phyloP scores from a whole-genome alignment of 2,329 filamentous ascomycete species.

The Trichophyton equinum region DNA sequence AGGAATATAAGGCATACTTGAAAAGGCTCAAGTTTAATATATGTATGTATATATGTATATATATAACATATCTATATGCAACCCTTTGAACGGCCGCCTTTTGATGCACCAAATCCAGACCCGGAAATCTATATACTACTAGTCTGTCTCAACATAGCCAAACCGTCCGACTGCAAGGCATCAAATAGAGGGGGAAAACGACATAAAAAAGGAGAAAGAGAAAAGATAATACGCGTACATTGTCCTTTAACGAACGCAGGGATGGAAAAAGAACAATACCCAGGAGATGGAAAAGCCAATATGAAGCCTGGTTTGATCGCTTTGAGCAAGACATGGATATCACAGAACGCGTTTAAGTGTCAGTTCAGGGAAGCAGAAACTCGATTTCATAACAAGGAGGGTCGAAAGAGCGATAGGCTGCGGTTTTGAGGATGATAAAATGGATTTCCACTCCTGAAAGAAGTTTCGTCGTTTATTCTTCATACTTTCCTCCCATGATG shows the following conservation, averaged over 20 bases:
- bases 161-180: not conserved
- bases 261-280: slow-evolving; percentile 14
- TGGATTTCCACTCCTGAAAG: not conserved
- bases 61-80: not conserved
- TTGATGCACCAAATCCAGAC: slow-evolving; percentile 3
- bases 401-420: too few species aligned
- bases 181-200: not conserved
- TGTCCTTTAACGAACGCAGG: not conserved
- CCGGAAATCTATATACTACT: slow-evolving; percentile 3
- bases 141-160: not conserved
- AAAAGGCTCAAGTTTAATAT: not conserved
- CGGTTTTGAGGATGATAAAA: not conserved
- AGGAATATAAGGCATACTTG: not conserved
- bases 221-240: not conserved
- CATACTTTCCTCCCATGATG: slow-evolving; percentile 50
- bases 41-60: not conserved
- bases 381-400: too few species aligned
- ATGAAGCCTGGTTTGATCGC: not conserved
- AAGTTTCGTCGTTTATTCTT: slow-evolving; percentile 39
- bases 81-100: not conserved
- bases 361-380: too few species aligned
- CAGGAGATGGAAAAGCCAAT: slow-evolving; percentile 12
- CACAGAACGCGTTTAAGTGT: not conserved
- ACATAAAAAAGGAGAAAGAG: not conserved
- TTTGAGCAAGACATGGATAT: not conserved